Base-by-base conservation (phyloP, 495 filamentous ascomycete genomes). In the Venustampulla echinocandica region DNA sequence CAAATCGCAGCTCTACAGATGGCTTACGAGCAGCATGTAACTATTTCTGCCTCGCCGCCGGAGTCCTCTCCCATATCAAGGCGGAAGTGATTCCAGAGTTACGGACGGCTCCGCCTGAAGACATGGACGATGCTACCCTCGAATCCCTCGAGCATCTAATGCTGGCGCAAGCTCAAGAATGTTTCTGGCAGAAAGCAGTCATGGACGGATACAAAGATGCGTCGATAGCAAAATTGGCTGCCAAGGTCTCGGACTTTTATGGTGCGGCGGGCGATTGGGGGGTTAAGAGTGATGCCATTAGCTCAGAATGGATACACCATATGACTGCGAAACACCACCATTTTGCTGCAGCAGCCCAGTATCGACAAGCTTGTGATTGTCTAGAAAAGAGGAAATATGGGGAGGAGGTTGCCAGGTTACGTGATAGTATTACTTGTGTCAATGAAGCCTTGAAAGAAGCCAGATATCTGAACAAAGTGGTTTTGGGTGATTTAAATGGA, bases 321-420 rank as follows among this genome's bases (percentile, higher is more conserved):
- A 92, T 92, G 79, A 85, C 84, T 4, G 92, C 92, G 1, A 98
- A 98, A 62, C 89, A 96, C 55, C 87, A 96, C 59, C 92, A 98
- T 61, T 96, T 98, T 64, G 92, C 92, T 22, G 93, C 87, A 1
- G 92, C 92, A 2, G 90, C 92, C 4, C 92, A 98, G 62, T 97
- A 87, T 55, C 76, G 92, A n/a, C 88, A 90, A 19, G 87, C 92
- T 4, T 80, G 87, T 42, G 90, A 97, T 53, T 93, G 87, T 54
- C 60, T 98, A 44, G 93, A 96, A 64, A 95, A 90, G 71, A 75
- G 82, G 41, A 92, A 85, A 57, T 98, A 96, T 50, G 92, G 93
- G 28, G 92, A 98, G 61, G 92, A 98, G 68, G 87, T 98, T 15
- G 88, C 92, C 0, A 72, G 92, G 10, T 61, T 98, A 23, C 70